Percentiles rank a stretch among this genome's conserved stretches.
Evolutionary conservation across 768 basidiomycete genomes (phyloP).

Genomic region (Leccinellum albellum): DNA sequence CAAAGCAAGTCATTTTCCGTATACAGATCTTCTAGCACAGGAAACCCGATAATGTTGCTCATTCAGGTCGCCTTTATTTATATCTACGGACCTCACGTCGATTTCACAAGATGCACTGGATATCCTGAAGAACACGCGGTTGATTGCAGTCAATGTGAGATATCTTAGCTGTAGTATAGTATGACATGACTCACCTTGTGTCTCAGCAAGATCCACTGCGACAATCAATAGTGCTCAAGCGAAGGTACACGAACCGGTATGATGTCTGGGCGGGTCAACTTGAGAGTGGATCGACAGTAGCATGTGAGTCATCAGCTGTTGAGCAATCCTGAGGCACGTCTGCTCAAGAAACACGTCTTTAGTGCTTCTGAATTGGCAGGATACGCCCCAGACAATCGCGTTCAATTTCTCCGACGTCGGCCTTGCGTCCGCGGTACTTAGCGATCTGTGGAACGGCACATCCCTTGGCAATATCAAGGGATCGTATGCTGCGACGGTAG

Average conservation of each 20-base stretch:
- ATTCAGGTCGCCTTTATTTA: slow-evolving; percentile 12
- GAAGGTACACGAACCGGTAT: slow-evolving; percentile 10
- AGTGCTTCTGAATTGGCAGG: slow-evolving; percentile 10
- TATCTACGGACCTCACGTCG: slow-evolving; percentile 12
- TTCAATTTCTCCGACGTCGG: slow-evolving; percentile 6
- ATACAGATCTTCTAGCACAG: neutral
- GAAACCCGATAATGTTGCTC: neutral
- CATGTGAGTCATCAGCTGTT: slow-evolving; percentile 3
- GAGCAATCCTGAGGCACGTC: neutral
- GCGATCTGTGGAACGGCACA: slow-evolving; percentile 4
- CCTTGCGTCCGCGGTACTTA: slow-evolving; percentile 3
- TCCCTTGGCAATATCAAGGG: neutral
- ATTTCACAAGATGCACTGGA: neutral
- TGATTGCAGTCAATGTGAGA: slow-evolving; percentile 11
- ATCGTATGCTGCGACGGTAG: neutral
- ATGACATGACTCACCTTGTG: neutral
- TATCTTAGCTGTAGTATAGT: neutral
- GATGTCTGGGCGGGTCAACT: slow-evolving; percentile 10
- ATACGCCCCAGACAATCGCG: neutral
- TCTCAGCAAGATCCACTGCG: slow-evolving; percentile 11
- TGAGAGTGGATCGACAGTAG: slow-evolving; percentile 5
- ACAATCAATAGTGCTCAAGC: neutral
- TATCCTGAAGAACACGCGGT: slow-evolving; percentile 3
- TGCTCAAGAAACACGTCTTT: neutral
- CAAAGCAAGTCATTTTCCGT: slow-evolving; percentile 7